Conservation (phyloP, 805 yeast species). For the Starmerella sp. region DNA sequence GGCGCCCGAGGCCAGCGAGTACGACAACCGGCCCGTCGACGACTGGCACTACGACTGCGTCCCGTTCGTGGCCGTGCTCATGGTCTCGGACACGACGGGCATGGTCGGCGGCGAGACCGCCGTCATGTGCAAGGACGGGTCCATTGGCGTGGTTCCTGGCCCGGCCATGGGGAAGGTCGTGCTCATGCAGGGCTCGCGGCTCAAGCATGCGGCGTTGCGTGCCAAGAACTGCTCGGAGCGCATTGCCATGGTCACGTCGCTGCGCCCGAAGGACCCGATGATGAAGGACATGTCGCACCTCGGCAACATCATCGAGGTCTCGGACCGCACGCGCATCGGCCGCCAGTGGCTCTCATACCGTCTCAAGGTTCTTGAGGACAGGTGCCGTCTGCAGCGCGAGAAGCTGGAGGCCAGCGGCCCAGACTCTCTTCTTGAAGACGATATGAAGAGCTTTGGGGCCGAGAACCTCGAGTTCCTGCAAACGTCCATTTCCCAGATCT, state of each 20-base stretch:
- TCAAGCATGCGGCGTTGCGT: slow-evolving; percentile 39
- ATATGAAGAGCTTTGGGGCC: background rate
- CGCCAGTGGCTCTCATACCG: slow-evolving; percentile 22
- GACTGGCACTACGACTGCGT: slow-evolving; percentile 57
- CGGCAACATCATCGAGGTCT: slow-evolving; percentile 22
- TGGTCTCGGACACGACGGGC: slow-evolving; percentile 46
- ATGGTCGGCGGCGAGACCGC: slow-evolving; percentile 53
- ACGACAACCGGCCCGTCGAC: slow-evolving; percentile 35
- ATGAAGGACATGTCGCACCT: slow-evolving; percentile 25
- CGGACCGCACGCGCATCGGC: slow-evolving; percentile 17
- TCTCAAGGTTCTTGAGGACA: slow-evolving; percentile 12
- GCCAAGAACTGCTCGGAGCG: slow-evolving; percentile 32
- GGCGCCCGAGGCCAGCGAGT: slow-evolving; percentile 5
- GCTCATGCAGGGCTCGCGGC: slow-evolving; percentile 38
- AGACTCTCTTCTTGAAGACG: background rate
- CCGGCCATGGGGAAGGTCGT: slow-evolving; percentile 42
- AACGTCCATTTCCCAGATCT: background rate
- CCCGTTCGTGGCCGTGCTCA: slow-evolving; percentile 53
- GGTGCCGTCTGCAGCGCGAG: slow-evolving; percentile 11
- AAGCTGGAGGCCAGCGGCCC: slow-evolving; percentile 4
- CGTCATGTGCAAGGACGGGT: slow-evolving; percentile 32
- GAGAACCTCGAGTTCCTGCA: background rate
- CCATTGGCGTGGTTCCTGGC: slow-evolving; percentile 26
- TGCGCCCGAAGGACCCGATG: slow-evolving; percentile 24
- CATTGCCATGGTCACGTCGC: slow-evolving; percentile 28